Percentiles rank a stretch among this genome's conserved stretches.
These are phyloP conservation scores for Zoysia matrella DNA, from an alignment of 202 grass and related monocot species.

Conservation along the genomic window DNA sequence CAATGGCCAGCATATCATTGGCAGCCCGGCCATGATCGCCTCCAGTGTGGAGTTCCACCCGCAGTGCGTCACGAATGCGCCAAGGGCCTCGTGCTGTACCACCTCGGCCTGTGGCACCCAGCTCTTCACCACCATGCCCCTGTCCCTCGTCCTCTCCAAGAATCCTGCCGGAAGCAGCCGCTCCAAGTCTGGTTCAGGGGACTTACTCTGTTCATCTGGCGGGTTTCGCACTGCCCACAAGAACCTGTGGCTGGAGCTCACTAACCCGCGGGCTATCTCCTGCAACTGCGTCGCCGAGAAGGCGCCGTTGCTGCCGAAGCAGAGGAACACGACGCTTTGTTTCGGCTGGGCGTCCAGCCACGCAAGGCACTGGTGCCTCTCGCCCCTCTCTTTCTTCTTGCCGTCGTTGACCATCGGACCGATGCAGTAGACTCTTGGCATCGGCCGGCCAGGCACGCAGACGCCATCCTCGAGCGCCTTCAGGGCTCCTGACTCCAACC, in stretches of 20 bases:
- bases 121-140: conserved; percentile 56
- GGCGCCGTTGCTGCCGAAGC: conserved; percentile 66
- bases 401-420: conserved; percentile 51
- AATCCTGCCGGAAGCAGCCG: conserved; percentile 47
- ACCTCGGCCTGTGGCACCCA: conserved; percentile 74
- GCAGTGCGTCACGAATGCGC: conserved; percentile 74
- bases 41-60: conserved; percentile 79
- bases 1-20: conserved; percentile 62
- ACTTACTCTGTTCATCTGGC: not conserved
- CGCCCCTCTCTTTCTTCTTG: not conserved
- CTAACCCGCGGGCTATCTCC: conserved; percentile 59
- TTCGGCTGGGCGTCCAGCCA: conserved; percentile 74
- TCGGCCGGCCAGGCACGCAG: conserved; percentile 44
- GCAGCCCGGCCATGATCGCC: conserved; percentile 49
- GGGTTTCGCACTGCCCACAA: conserved; percentile 62
- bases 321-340: conserved; percentile 69
- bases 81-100: conserved; percentile 47
- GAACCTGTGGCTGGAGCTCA: conserved; percentile 67
- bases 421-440: conserved; percentile 45
- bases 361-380: conserved; percentile 48
- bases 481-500: conserved; percentile 49
- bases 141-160: not conserved
- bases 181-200: conserved; percentile 42
- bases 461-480: conserved; percentile 34
- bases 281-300: conserved; percentile 50